Percentiles rank a stretch among this genome's conserved stretches.
These are phyloP conservation scores for Didymella sp. DNA, from an alignment of 2,329 filamentous ascomycete genomes.

Conservation along the genomic window DNA sequence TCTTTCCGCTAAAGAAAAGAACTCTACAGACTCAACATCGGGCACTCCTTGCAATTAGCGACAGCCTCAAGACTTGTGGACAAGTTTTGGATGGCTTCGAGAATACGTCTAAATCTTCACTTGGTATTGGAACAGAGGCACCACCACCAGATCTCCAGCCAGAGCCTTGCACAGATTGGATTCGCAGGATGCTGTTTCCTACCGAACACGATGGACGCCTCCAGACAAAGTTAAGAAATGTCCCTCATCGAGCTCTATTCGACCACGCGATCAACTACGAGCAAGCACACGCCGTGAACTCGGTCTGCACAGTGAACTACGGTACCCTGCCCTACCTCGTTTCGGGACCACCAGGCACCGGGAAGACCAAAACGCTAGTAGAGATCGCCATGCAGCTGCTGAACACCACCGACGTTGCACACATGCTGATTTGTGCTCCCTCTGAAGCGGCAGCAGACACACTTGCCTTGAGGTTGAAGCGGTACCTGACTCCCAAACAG, in stretches of 20 bases:
- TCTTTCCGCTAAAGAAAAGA: slow-evolving; percentile 30
- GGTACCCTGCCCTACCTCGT: slow-evolving; percentile 57
- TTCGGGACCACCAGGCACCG: slow-evolving; percentile 59
- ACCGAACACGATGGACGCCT: slow-evolving; percentile 44
- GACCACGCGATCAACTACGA: slow-evolving; percentile 57
- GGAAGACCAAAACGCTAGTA: slow-evolving; percentile 60
- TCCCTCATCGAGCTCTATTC: slow-evolving; percentile 44
- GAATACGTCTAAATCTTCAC: neutral
- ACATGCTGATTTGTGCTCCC: slow-evolving; percentile 55
- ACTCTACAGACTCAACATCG: neutral
- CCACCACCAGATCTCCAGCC: no score
- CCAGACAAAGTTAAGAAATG: slow-evolving; percentile 50
- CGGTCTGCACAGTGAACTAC: slow-evolving; percentile 51
- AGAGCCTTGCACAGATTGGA: slow-evolving; percentile 35
- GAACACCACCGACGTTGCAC: slow-evolving; percentile 29
- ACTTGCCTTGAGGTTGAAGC: slow-evolving; percentile 50
- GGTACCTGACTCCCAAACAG: slow-evolving; percentile 46
- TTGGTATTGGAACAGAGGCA: neutral
- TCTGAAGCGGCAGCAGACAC: slow-evolving; percentile 58
- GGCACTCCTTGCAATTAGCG: slow-evolving; percentile 1
- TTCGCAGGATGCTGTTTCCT: slow-evolving; percentile 55
- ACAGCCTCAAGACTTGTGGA: neutral
- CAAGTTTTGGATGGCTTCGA: neutral
- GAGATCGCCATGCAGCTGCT: slow-evolving; percentile 52
- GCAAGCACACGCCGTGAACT: slow-evolving; percentile 56